A percentile compares a stretch with the other conserved stretches of the same genome.
These are phyloP conservation scores for Cydonia oblonga DNA, from an alignment of 331 rosid genomes.

Conservation along the genomic window DNA sequence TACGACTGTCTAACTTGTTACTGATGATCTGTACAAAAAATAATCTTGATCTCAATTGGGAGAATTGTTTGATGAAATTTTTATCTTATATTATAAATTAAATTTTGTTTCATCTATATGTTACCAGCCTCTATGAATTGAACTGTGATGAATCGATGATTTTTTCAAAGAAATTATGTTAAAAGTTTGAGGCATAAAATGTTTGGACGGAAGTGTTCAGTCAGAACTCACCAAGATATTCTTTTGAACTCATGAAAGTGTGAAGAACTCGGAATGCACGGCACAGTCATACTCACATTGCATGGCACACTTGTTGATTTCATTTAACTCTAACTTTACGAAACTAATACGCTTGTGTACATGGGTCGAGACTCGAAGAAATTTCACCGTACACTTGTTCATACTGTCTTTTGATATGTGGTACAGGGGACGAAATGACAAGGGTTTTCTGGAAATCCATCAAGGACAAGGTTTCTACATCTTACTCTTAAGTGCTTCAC, in stretches of 20 bases:
- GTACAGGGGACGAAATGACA: slow-evolving; percentile 95
- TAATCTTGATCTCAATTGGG: neutral
- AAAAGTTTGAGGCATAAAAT: no score
- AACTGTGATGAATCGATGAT: neutral
- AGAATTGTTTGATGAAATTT: neutral
- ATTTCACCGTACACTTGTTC: neutral
- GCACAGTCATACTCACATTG: neutral
- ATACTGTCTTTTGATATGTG: slow-evolving; percentile 5
- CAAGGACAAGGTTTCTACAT: slow-evolving; percentile 65
- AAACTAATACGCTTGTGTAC: neutral
- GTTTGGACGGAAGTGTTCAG: no score
- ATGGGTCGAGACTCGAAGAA: neutral
- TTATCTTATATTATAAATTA: neutral
- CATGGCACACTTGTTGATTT: neutral
- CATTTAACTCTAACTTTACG: neutral
- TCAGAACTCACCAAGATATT: neutral
- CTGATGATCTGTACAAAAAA: neutral
- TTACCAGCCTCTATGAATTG: neutral
- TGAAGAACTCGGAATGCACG: neutral
- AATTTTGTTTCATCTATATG: neutral
- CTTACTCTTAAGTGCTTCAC: neutral
- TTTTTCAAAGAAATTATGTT: neutral
- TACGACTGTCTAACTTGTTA: neutral
- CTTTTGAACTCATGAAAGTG: neutral
- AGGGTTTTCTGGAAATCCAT: slow-evolving; percentile 84